Base-by-base conservation (phyloP, 495 filamentous ascomycete genomes). In the Zalerion maritima region DNA sequence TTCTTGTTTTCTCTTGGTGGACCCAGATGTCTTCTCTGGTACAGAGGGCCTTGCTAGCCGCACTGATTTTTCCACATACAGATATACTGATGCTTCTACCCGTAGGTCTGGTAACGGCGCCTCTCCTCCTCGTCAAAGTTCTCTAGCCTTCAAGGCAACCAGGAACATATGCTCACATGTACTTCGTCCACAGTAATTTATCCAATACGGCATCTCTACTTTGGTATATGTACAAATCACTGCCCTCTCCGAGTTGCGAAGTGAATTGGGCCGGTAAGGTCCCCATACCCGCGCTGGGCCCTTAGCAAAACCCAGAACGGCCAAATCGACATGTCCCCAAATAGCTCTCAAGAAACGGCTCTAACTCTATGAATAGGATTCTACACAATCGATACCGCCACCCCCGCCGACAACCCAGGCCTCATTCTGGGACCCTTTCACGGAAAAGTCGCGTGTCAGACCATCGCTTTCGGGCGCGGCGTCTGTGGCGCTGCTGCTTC, bases 341-440 rank as follows among this genome's bases (percentile, higher is more conserved):
- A 7, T 28, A 7, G 13, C 13, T 14, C 7, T 14, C 25, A 8
- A 14, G 7, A 7, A 8, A 8, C 7, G 8, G 13, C 7, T 28
- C 13, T 7, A 14, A 28, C 9, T 28, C 9, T 28, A 9, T 28
- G 11, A 28, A 28, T 14, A 71, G 68, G 69, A 18, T 93, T 94
- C 70, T 94, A 94, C 57, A 73, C 79, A 29, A 62, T 81, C 43
- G 69, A 82, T 44, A 73, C 69, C 16, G 55, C 50, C 23, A 60
- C 63, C 26, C 49, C 64, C 17, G 37, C 50, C n/a, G 18, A 32
- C 14, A 53, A 54, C 31, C 53, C 38, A 6, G 60, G 67, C 31
- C 65, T 92, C 24, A 75, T 91, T 35, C 70, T 92, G 1, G 85
- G 81, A 0, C 86, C 85, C 3, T 93, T 93, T 59, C 75, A 86